Evolutionary conservation across 2,329 filamentous ascomycete species (phyloP), one percentile per base, ranked within the genome.

Genomic region (Sarocladiaceae sp.): DNA sequence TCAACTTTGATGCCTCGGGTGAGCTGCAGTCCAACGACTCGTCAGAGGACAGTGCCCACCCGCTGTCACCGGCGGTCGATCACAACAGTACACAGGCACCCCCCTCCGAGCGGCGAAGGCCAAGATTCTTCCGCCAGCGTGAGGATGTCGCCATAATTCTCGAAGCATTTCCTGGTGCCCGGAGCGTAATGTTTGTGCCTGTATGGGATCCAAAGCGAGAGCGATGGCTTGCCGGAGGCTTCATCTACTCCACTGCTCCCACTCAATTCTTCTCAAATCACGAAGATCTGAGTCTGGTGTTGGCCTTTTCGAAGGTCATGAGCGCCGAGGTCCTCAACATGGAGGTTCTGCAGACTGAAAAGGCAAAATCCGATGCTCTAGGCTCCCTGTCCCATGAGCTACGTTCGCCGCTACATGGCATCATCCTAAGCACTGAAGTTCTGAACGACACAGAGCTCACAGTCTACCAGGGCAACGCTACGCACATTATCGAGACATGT

Each of bases 371-470:
- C 1, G 79, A 83, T 53, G 77, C 83, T 31, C 72, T 86, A 7
- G 77, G 78, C 1, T 83, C 77, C 1, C 74, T 86, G 5, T 82
- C 77, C 3, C 82, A 86, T 58, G 82, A 86, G 59, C 64, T 86
- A 13, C 71, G 82, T 4, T 82, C 77, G 2, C 82, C 82, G 0
- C 66, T 86, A 1, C 82, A 86, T 52, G 82, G 82, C 2, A 76
- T 85, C 28, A 64, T 85, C 0, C 74, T 78, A 0, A 79, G 70
- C 50, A 70, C 73, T 1, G 79, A 82, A 56, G 62, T 83, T 3
- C 59, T 84, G 0, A 70, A 73, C 3, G 78, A 82, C n/a, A 80
- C 77, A 0, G 54, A 65, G 0, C 65, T 82, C 28, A 70, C 69
- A 36, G 68, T 69, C 1, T 68, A 71, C 4, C 78, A 81, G 55